These are phyloP conservation scores for Tricholomella constricta DNA, from an alignment of 768 basidiomycete species.

Conservation along the genomic window DNA sequence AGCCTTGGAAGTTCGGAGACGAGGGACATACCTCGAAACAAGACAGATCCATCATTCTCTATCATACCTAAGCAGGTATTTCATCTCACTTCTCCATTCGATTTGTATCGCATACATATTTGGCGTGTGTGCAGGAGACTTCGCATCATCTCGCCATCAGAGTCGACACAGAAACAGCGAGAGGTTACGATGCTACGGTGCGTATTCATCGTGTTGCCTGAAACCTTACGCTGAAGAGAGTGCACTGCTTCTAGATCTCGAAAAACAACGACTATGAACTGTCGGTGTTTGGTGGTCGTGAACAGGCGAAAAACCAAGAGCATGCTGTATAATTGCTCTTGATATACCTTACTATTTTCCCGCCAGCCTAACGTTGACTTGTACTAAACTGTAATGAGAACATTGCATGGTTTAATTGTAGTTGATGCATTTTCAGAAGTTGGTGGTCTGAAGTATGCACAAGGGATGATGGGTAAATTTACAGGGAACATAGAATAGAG, in stretches of 20 bases:
- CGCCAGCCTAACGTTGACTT: no score
- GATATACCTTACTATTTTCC: no score
- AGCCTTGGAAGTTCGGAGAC: constrained; percentile 3
- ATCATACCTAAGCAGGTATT: constrained; percentile 5
- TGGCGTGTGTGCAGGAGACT: neutral
- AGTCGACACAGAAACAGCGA: constrained; percentile 11
- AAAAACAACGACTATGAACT: constrained; percentile 9
- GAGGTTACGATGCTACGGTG: constrained; percentile 5
- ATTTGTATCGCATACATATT: neutral
- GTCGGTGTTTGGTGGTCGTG: constrained; percentile 8
- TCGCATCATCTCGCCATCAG: constrained; percentile 12
- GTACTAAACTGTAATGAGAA: no score
- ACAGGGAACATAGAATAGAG: no score
- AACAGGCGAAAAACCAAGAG: neutral
- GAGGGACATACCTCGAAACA: neutral
- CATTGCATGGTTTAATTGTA: no score
- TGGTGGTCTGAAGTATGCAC: no score
- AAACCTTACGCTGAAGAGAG: neutral
- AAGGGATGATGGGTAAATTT: no score
- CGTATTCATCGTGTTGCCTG: neutral
- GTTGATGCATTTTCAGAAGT: no score
- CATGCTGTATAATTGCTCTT: constrained; percentile 2
- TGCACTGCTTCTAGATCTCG: neutral
- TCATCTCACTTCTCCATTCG: neutral
- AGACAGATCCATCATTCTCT: constrained; percentile 3